phyloP scores from a whole-genome alignment of 116 monocot genomes.

The Trichopus zeylanicus region DNA sequence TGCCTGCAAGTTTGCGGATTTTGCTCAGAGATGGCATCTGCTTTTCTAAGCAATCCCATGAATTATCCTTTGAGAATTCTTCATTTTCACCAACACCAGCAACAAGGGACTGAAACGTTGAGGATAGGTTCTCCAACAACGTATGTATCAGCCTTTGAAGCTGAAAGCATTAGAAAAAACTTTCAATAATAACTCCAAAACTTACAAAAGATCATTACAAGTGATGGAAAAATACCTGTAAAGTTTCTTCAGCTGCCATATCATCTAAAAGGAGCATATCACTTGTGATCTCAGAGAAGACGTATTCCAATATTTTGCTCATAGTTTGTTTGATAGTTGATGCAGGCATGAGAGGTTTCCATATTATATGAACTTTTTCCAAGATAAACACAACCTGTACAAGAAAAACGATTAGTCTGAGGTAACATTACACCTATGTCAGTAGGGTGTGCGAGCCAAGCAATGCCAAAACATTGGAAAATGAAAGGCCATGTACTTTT shows the following conservation, averaged over 20 bases:
- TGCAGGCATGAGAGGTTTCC: constrained; percentile 59
- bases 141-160: constrained; percentile 75
- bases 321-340: constrained; percentile 64
- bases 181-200: background rate
- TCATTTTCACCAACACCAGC: constrained; percentile 27
- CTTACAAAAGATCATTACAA: background rate
- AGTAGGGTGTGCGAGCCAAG: no score
- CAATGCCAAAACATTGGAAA: background rate
- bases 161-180: constrained; percentile 19
- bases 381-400: constrained; percentile 70
- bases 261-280: constrained; percentile 92
- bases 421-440: no score
- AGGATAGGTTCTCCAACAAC: constrained; percentile 55
- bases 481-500: background rate
- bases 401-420: background rate
- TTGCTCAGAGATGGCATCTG: constrained; percentile 60
- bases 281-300: constrained; percentile 65
- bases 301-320: constrained; percentile 42
- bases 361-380: constrained; percentile 77
- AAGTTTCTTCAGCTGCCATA: constrained; percentile 88
- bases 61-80: constrained; percentile 14
- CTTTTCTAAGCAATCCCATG: constrained; percentile 32
- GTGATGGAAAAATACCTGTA: constrained; percentile 46
- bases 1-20: constrained; percentile 75
- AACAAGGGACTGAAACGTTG: constrained; percentile 44